A percentile compares a stretch with the other conserved stretches of the same genome.
Conservation (phyloP, 2,329 filamentous ascomycete genomes). For the Paramyrothecium roridum region DNA sequence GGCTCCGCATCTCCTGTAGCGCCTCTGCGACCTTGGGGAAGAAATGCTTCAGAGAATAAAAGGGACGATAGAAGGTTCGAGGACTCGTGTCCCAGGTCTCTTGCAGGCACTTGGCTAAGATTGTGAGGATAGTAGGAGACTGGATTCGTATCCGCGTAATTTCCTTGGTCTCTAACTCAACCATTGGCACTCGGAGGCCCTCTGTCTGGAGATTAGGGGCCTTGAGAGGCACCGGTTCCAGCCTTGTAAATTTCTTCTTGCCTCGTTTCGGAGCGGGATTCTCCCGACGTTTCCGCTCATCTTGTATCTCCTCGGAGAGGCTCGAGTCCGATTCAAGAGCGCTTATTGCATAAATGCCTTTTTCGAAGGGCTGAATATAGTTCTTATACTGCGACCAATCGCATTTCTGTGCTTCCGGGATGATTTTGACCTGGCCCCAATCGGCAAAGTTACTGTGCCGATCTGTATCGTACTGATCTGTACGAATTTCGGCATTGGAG, state of each 20-base stretch:
- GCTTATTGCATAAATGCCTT: not conserved
- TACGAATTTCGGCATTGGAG: too few relatives aligned
- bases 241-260: not conserved
- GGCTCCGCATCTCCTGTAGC: not conserved
- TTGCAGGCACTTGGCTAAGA: not conserved
- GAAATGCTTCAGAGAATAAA: not conserved
- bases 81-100: not conserved
- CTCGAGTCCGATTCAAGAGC: not conserved
- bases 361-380: too few relatives aligned
- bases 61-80: not conserved
- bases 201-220: not conserved
- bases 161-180: not conserved
- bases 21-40: not conserved
- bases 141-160: not conserved
- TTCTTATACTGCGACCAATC: too few relatives aligned
- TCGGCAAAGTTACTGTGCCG: too few relatives aligned
- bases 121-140: not conserved
- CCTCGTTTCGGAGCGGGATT: not conserved
- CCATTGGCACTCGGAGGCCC: too few relatives aligned
- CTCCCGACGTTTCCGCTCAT: not conserved
- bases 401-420: too few relatives aligned
- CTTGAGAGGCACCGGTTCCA: not conserved
- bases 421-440: too few relatives aligned
- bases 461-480: too few relatives aligned
- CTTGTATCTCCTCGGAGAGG: not conserved